Evolutionary conservation across 2,329 filamentous ascomycete genomes (phyloP).

Genomic region (Teratosphaeria zuluensis): DNA sequence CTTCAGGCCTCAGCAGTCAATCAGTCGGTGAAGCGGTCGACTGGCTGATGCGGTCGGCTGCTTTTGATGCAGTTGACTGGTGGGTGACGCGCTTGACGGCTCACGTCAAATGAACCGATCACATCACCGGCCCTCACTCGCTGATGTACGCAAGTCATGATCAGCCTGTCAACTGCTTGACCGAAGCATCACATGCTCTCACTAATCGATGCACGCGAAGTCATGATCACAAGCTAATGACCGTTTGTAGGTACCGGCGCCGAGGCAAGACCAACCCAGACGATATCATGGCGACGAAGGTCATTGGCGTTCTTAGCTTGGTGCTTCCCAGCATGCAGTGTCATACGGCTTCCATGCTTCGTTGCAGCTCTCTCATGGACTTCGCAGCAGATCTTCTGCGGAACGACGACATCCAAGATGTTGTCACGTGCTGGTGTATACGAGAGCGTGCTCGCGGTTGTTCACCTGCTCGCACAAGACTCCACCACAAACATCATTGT

Average conservation of each 20-base stretch:
- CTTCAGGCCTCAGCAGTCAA: no score
- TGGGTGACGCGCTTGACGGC: no score
- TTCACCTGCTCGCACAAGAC: conserved; percentile 27
- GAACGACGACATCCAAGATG: conserved; percentile 33
- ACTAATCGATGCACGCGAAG: neutral
- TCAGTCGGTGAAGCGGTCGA: no score
- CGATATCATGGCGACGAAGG: conserved; percentile 10
- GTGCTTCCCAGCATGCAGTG: conserved; percentile 18
- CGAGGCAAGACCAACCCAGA: conserved; percentile 4
- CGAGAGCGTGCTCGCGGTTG: conserved; percentile 30
- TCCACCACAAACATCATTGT: conserved; percentile 24
- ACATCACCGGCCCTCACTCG: no score
- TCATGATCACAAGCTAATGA: neutral
- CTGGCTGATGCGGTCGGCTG: no score
- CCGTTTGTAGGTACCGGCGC: neutral
- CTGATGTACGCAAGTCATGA: no score
- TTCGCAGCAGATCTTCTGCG: conserved; percentile 30
- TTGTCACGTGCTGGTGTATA: conserved; percentile 28
- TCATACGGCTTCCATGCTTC: conserved; percentile 21
- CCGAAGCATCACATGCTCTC: no score
- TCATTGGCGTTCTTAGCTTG: conserved; percentile 7
- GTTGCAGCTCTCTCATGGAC: conserved; percentile 30
- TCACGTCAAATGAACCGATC: no score
- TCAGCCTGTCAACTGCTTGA: no score
- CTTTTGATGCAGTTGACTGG: no score